phyloP scores from a whole-genome alignment of 805 yeast genomes.

The Candida methanosorbosa region DNA sequence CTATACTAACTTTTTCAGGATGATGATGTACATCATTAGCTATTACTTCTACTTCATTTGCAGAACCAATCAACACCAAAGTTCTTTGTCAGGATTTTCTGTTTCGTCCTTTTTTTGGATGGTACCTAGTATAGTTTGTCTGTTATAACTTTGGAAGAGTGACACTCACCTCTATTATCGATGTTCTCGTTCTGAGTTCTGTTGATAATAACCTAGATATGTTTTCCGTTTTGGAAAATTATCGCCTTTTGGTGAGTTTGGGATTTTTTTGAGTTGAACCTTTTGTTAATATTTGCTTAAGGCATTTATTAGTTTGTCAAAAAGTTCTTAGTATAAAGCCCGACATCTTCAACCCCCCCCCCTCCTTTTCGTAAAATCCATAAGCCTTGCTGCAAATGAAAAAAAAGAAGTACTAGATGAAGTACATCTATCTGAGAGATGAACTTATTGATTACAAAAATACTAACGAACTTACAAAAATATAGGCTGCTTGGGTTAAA shows the following conservation, averaged over 20 bases:
- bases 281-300: too few relatives aligned
- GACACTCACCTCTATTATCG: constrained; percentile 46
- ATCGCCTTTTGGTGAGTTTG: constrained; percentile 27
- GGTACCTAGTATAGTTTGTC: constrained; percentile 52
- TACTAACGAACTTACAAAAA: too few relatives aligned
- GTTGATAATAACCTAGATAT: constrained; percentile 18
- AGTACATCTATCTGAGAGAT: too few relatives aligned
- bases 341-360: constrained; percentile 56
- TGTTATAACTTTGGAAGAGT: constrained; percentile 97
- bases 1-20: constrained; percentile 32
- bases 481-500: constrained; percentile 97
- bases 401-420: too few relatives aligned
- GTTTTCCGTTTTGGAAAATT: constrained; percentile 33
- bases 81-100: constrained; percentile 76
- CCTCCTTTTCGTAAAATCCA: too few relatives aligned
- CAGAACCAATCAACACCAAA: constrained; percentile 61
- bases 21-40: background rate
- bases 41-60: too few relatives aligned
- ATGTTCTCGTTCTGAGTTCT: constrained; percentile 37
- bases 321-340: constrained; percentile 84
- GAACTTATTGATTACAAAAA: too few relatives aligned
- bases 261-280: constrained; percentile 85
- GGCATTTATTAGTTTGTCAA: constrained; percentile 24
- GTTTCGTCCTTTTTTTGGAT: constrained; percentile 9
- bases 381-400: too few relatives aligned